Conservation (phyloP, 1,284 basidiomycete species). For the Crucibulum cyathiforme region DNA sequence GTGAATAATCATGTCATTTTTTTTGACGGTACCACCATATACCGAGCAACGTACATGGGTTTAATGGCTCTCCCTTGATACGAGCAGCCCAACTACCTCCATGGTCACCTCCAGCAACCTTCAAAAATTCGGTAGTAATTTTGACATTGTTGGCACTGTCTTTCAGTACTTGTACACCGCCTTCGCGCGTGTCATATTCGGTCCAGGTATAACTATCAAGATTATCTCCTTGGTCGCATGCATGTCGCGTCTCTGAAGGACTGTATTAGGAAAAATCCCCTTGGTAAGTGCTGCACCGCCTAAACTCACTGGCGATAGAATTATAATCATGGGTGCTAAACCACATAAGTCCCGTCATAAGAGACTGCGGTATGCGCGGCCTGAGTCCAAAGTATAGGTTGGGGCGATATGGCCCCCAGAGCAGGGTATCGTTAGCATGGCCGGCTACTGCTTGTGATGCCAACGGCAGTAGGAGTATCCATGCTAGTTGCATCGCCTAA, state of each 20-base stretch:
- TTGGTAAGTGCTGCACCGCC: not conserved
- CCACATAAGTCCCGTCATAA: slow-evolving; percentile 94
- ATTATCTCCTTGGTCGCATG: slow-evolving; percentile 89
- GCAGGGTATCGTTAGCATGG: slow-evolving; percentile 62
- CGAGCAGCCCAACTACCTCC: slow-evolving; percentile 93
- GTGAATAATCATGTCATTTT: not conserved
- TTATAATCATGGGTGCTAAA: slow-evolving; percentile 84
- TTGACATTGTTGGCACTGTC: slow-evolving; percentile 86
- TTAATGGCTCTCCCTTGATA: slow-evolving; percentile 82
- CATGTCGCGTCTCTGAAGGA: slow-evolving; percentile 75
- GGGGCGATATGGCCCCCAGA: slow-evolving; percentile 92
- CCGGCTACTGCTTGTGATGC: slow-evolving; percentile 27
- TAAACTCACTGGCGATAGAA: slow-evolving; percentile 65
- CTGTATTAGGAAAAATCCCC: slow-evolving; percentile 7
- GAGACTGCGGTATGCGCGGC: slow-evolving; percentile 82
- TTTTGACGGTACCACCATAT: not conserved
- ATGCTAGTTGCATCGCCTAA: slow-evolving; percentile 30
- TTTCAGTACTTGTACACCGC: slow-evolving; percentile 84
- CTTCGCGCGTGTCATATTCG: slow-evolving; percentile 84
- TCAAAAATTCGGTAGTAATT: slow-evolving; percentile 85
- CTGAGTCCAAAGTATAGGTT: slow-evolving; percentile 93
- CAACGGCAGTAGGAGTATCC: slow-evolving; percentile 37
- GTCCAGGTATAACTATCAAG: slow-evolving; percentile 87
- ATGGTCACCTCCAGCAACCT: slow-evolving; percentile 77
- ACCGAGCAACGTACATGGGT: slow-evolving; percentile 54